Percentiles rank a stretch among this genome's conserved stretches.
These are phyloP conservation scores for Maudiozyma turicensis DNA, from an alignment of 805 yeast species.

Conservation along the genomic window DNA sequence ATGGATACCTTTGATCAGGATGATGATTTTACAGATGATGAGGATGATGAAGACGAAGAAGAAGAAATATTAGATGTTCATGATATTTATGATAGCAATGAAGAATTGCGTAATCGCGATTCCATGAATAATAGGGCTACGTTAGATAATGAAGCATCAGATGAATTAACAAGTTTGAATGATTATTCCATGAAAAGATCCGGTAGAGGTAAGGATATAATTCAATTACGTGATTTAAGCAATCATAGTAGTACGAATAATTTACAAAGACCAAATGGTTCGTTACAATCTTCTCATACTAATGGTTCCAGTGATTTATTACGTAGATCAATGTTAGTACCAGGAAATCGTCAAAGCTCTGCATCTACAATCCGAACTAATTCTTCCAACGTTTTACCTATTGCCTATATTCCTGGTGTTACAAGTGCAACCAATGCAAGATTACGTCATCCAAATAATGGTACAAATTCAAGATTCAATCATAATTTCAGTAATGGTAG, in stretches of 20 bases:
- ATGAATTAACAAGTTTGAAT: not conserved
- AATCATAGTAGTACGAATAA: not conserved
- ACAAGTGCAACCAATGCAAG: conserved; percentile 29
- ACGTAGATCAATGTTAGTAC: not conserved
- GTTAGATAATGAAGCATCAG: not conserved
- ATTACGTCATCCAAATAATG: not conserved
- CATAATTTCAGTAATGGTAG: not conserved
- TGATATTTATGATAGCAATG: not conserved
- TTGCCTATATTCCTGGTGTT: conserved; percentile 92
- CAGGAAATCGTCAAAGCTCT: conserved; percentile 23
- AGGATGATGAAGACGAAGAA: conserved; percentile 4
- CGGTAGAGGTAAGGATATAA: not conserved
- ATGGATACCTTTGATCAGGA: conserved; percentile 13
- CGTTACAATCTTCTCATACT: too few species aligned
- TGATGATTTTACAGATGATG: conserved; percentile 17
- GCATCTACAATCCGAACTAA: conserved; percentile 65
- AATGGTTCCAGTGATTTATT: not conserved
- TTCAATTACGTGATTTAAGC: not conserved
- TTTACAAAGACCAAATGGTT: not conserved
- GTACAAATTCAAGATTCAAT: not conserved
- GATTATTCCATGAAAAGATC: not conserved
- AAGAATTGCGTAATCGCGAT: not conserved
- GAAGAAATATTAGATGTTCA: not conserved
- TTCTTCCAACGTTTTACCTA: conserved; percentile 82
- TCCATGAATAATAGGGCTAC: not conserved